These are phyloP conservation scores for Beauveria caledonica DNA, from an alignment of 2,329 filamentous ascomycete species.

Conservation along the genomic window DNA sequence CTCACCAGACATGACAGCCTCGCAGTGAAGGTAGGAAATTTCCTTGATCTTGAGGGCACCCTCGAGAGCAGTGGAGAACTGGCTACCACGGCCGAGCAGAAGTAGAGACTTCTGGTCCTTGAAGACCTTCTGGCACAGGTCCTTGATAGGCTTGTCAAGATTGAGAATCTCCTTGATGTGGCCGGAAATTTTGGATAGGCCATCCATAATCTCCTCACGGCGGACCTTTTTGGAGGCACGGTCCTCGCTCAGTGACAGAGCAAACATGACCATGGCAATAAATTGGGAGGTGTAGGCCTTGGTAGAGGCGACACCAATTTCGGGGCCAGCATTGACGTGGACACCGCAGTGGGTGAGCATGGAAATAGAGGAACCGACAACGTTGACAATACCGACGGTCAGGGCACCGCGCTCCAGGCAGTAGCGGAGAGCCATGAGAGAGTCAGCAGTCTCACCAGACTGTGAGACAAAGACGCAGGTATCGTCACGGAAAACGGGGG, in stretches of 20 bases:
- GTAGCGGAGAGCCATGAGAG: conserved; percentile 92
- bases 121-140: conserved; percentile 84
- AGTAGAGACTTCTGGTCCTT: conserved; percentile 96
- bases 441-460: conserved; percentile 97
- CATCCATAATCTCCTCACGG: conserved; percentile 93
- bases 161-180: conserved; percentile 91
- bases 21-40: conserved; percentile 98
- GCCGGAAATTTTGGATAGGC: conserved; percentile 74
- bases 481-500: conserved; percentile 97
- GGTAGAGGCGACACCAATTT: conserved; percentile 97
- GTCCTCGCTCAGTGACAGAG: conserved; percentile 90
- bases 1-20: conserved; percentile 99
- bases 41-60: conserved; percentile 99
- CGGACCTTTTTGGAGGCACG: conserved; percentile 88
- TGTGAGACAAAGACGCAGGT: conserved; percentile 98
- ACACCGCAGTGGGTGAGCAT: conserved; percentile 99
- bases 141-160: conserved; percentile 89
- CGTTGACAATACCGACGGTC: conserved; percentile 97
- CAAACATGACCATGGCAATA: conserved; percentile 99
- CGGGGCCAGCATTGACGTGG: conserved; percentile 96
- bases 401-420: conserved; percentile 95
- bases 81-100: conserved; percentile 86
- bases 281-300: conserved; percentile 99
- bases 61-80: conserved; percentile 95
- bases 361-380: conserved; percentile 96